Percentiles rank a stretch among this genome's conserved stretches.
Conservation (phyloP, 306 rosid species). For the Malus sieversii region DNA sequence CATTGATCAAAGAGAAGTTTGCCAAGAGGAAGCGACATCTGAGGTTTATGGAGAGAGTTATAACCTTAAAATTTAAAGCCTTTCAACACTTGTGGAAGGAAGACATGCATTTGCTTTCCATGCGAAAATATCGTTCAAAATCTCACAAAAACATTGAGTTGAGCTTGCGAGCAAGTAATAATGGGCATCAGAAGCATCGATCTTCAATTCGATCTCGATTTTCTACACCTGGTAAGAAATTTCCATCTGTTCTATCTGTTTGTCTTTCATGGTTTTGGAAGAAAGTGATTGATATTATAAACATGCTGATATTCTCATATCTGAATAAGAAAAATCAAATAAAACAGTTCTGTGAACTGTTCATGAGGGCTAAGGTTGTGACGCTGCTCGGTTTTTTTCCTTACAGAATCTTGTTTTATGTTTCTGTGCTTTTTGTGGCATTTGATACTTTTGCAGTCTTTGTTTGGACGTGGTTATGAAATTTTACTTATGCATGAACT, state of each 20-base stretch:
- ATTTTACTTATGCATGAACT: neutral
- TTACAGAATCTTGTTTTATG: neutral
- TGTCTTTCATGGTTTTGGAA: neutral
- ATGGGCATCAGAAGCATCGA: conserved; percentile 65
- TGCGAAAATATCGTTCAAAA: conserved; percentile 58
- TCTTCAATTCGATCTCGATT: conserved; percentile 64
- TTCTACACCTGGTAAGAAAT: conserved; percentile 57
- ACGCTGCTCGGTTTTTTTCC: neutral
- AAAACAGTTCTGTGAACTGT: neutral
- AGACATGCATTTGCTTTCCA: conserved; percentile 51
- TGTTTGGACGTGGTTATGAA: neutral
- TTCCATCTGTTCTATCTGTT: neutral
- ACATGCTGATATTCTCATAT: neutral
- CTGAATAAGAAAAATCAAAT: neutral
- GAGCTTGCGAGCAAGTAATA: conserved; percentile 42
- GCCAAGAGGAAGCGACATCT: conserved; percentile 41
- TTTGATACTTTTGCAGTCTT: neutral
- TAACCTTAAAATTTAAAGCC: conserved; percentile 70
- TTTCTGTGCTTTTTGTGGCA: neutral
- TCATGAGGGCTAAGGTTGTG: neutral
- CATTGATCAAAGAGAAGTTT: conserved; percentile 46
- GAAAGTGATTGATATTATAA: neutral
- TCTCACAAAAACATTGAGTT: conserved; percentile 64
- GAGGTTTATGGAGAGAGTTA: conserved; percentile 71
- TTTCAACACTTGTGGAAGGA: conserved; percentile 82